A percentile compares a stretch with the other conserved stretches of the same genome.
Conservation (phyloP, 495 filamentous ascomycete genomes). For the Terfezia claveryi region DNA sequence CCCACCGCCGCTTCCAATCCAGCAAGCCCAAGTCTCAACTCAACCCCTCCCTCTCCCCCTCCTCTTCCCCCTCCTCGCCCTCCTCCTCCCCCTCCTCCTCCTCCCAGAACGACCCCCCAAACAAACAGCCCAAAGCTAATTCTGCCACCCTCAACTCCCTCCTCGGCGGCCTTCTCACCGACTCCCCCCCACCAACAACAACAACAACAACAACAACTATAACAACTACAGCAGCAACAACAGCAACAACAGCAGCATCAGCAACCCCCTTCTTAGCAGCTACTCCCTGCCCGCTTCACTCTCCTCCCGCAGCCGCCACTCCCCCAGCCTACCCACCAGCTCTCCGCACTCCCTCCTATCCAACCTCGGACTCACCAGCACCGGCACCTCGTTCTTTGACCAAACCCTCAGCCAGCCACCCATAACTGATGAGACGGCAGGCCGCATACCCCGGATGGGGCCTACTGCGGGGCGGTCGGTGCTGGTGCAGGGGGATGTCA, state of each 20-base stretch:
- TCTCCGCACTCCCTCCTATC: background rate
- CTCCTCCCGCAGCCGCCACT: background rate
- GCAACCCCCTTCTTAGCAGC: background rate
- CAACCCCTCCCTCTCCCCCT: background rate
- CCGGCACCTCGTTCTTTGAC: background rate
- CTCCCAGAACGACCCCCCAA: no score
- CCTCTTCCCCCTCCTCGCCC: slow-evolving; percentile 4
- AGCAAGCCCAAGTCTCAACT: no score
- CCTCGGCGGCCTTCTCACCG: slow-evolving; percentile 11
- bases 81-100: no score
- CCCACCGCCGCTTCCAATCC: no score
- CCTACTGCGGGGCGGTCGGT: slow-evolving; percentile 38
- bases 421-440: background rate
- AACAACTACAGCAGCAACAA: slow-evolving; percentile 4
- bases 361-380: slow-evolving; percentile 1
- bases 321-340: slow-evolving; percentile 1
- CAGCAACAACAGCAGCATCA: slow-evolving; percentile 1
- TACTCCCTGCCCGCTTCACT: background rate
- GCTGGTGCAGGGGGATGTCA: slow-evolving; percentile 32
- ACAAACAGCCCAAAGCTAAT: slow-evolving; percentile 4
- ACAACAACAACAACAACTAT: slow-evolving; percentile 12
- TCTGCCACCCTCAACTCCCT: slow-evolving; percentile 7
- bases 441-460: slow-evolving; percentile 22
- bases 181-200: slow-evolving; percentile 8
- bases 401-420: background rate